Evolutionary conservation across 371 early-diverging fungal genomes (phyloP).

Genomic region (Lichtheimia hyalospora): DNA sequence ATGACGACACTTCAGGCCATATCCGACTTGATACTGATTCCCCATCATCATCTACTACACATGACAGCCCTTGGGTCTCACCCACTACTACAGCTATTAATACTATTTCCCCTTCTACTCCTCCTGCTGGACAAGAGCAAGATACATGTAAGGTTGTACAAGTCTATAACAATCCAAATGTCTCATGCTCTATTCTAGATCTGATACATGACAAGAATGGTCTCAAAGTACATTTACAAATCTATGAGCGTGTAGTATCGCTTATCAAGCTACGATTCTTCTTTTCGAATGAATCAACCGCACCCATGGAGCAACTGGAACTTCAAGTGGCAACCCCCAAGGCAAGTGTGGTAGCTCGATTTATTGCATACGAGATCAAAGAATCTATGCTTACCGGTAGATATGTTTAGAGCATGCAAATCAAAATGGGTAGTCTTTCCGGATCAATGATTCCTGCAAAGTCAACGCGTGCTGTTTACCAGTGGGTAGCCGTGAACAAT

Average conservation of each 20-base stretch:
- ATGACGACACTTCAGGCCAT: conserved; percentile 14
- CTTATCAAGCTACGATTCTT: conserved; percentile 32
- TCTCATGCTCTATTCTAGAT: conserved; percentile 23
- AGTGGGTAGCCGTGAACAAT: conserved; percentile 56
- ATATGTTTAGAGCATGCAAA: conserved; percentile 49
- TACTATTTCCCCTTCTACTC: neutral
- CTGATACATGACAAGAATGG: conserved; percentile 69
- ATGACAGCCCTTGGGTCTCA: neutral
- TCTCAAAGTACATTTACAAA: conserved; percentile 39
- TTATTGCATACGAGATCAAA: too few species aligned
- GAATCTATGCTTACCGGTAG: neutral
- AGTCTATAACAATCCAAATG: neutral
- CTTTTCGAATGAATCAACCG: conserved; percentile 53
- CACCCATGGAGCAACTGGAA: conserved; percentile 51
- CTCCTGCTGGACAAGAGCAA: conserved; percentile 15
- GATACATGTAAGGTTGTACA: neutral
- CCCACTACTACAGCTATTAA: neutral
- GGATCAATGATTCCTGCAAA: conserved; percentile 56
- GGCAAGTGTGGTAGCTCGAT: conserved; percentile 18
- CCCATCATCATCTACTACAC: conserved; percentile 4
- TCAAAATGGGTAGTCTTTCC: conserved; percentile 65
- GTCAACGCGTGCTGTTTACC: conserved; percentile 56
- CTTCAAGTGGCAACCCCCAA: conserved; percentile 55
- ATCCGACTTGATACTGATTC: conserved; percentile 1
- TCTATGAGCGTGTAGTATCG: conserved; percentile 10